Percentiles rank a stretch among this genome's conserved stretches.
Evolutionary conservation across 129 eudicot genomes (phyloP).

Genomic region (Smallanthus sonchifolius): DNA sequence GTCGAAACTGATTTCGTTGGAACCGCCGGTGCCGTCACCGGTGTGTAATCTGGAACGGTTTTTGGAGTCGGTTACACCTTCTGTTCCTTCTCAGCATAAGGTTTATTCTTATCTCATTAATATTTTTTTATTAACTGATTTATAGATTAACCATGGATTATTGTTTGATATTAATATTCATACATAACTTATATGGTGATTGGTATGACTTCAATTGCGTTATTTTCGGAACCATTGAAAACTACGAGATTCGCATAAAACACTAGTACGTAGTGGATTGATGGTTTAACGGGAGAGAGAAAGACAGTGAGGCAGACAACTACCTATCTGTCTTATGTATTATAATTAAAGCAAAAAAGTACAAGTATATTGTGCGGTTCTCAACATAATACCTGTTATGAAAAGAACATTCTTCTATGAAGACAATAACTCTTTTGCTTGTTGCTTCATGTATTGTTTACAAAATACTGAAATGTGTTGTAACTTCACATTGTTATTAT

Average conservation of each 20-base stretch:
- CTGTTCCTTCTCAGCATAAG: constrained; percentile 77
- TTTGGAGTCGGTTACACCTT: constrained; percentile 70
- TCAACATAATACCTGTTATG: no score
- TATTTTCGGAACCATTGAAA: no score
- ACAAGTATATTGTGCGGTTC: no score
- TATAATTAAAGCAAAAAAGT: no score
- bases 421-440: neutral
- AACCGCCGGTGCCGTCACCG: constrained; percentile 32
- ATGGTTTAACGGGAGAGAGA: no score
- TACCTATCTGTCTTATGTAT: no score
- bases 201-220: neutral
- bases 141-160: no score
- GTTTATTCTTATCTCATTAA: constrained; percentile 25
- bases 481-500: constrained; percentile 1
- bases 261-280: no score
- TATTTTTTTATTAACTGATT: neutral
- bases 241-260: no score
- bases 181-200: neutral
- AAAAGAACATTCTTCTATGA: neutral
- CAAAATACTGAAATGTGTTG: neutral
- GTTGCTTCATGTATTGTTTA: constrained; percentile 11
- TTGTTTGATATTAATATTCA: neutral
- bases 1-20: constrained; percentile 26
- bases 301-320: no score
- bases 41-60: constrained; percentile 76